Conservation (phyloP, 2,329 filamentous ascomycete genomes). For the Phaeosphaeriaceae sp. region DNA sequence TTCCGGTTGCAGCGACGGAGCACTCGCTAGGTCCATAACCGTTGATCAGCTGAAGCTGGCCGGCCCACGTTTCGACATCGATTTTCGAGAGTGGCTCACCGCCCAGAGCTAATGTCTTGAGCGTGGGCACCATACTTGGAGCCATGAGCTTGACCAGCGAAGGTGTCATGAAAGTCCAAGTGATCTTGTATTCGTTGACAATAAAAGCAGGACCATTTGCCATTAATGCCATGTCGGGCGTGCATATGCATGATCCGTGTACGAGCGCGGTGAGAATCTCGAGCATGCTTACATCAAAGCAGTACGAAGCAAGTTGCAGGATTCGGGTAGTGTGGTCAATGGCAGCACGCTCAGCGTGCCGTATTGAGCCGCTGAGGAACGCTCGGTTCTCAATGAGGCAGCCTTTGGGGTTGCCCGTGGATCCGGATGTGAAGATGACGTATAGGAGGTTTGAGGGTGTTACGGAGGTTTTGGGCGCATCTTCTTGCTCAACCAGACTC, state of each 20-base stretch:
- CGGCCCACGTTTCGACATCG: constrained; percentile 11
- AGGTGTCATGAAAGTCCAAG: constrained; percentile 58
- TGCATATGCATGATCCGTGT: constrained; percentile 62
- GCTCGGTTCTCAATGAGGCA: constrained; percentile 67
- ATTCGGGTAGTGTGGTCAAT: constrained; percentile 56
- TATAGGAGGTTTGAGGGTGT: constrained; percentile 42
- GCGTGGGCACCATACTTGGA: constrained; percentile 49
- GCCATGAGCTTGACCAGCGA: constrained; percentile 58
- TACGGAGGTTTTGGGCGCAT: neutral
- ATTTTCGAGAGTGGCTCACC: constrained; percentile 43
- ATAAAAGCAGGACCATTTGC: constrained; percentile 59
- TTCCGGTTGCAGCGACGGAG: neutral
- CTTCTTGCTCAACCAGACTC: constrained; percentile 42
- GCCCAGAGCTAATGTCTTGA: constrained; percentile 50
- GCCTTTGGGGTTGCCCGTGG: constrained; percentile 58
- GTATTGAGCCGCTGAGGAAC: constrained; percentile 37
- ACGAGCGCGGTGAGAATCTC: constrained; percentile 59
- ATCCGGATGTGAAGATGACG: constrained; percentile 62
- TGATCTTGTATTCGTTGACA: constrained; percentile 54
- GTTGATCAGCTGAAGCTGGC: constrained; percentile 12
- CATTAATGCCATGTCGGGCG: constrained; percentile 53
- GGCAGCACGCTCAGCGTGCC: neutral
- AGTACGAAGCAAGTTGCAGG: constrained; percentile 55
- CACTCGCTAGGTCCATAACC: constrained; percentile 20
- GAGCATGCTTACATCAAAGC: constrained; percentile 59